These are phyloP conservation scores for Arabis hirsuta DNA, from an alignment of 345 rosid species.

Conservation along the genomic window DNA sequence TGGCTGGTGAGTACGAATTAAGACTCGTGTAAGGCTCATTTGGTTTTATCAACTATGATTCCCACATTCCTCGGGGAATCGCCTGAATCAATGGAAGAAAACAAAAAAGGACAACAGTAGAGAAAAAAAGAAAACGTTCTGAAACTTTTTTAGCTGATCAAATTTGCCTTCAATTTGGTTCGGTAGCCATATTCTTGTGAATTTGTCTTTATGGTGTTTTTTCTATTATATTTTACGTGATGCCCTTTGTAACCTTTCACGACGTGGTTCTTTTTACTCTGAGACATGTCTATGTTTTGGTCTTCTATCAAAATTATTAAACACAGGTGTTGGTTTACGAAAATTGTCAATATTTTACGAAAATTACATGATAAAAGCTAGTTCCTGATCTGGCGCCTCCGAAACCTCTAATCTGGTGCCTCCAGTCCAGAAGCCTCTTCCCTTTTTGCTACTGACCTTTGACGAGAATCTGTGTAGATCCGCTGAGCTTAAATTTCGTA, in stretches of 20 bases:
- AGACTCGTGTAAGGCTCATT: slow-evolving; percentile 59
- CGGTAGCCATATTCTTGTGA: slow-evolving; percentile 31
- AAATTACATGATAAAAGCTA: no score
- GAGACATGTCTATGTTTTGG: neutral
- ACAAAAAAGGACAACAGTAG: slow-evolving; percentile 4
- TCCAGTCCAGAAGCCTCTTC: no score
- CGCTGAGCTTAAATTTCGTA: no score
- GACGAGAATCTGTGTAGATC: no score
- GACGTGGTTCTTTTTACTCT: neutral
- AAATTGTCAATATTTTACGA: no score
- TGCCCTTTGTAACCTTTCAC: slow-evolving; percentile 19
- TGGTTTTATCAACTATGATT: slow-evolving; percentile 8
- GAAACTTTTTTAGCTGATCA: slow-evolving; percentile 22
- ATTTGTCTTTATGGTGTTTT: slow-evolving; percentile 25
- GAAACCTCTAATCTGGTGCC: no score
- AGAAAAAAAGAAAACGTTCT: slow-evolving; percentile 18
- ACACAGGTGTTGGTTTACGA: neutral
- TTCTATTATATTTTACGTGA: neutral
- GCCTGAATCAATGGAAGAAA: slow-evolving; percentile 2
- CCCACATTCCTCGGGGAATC: slow-evolving; percentile 13
- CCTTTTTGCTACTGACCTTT: no score
- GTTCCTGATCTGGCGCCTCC: no score
- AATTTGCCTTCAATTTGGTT: slow-evolving; percentile 16
- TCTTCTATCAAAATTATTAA: neutral
- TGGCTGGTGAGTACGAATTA: slow-evolving; percentile 96